Conservation (phyloP, 202 grass and related monocot species). For the Schoenoplectus triqueter region DNA sequence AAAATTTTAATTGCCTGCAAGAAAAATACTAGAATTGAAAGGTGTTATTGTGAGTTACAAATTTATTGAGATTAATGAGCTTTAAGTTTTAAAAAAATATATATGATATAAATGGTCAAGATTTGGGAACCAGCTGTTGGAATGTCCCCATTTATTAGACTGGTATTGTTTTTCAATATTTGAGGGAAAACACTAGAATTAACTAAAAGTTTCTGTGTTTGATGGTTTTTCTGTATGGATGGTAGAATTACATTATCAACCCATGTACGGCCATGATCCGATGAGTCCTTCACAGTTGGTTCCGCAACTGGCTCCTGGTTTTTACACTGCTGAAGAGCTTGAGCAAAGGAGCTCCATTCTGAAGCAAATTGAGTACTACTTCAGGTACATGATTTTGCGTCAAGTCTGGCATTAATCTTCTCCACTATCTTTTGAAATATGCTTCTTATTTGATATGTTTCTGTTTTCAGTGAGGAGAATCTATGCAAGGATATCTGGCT, state of each 20-base stretch:
- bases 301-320: conserved; percentile 21
- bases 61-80: conserved; percentile 15
- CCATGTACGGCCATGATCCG: conserved; percentile 28
- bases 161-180: not conserved
- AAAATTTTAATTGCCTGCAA: not conserved
- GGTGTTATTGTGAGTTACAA: not conserved
- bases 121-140: not conserved
- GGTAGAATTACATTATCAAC: conserved; percentile 28
- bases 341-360: conserved; percentile 34
- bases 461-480: conserved; percentile 62
- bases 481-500: conserved; percentile 64
- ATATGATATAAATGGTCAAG: not conserved
- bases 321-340: conserved; percentile 41
- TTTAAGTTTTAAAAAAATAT: not conserved
- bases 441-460: conserved; percentile 26
- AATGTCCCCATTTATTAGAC: not conserved
- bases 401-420: not conserved
- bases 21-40: too few species aligned
- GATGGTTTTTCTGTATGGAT: conserved; percentile 43
- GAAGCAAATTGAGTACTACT: conserved; percentile 82
- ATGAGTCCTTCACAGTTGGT: conserved; percentile 41
- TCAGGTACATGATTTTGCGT: conserved; percentile 54
- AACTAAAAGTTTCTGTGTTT: conserved; percentile 3
- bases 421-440: not conserved
- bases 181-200: not conserved